phyloP scores from a whole-genome alignment of 495 filamentous ascomycete genomes.

The Lindgomyces ingoldianus region DNA sequence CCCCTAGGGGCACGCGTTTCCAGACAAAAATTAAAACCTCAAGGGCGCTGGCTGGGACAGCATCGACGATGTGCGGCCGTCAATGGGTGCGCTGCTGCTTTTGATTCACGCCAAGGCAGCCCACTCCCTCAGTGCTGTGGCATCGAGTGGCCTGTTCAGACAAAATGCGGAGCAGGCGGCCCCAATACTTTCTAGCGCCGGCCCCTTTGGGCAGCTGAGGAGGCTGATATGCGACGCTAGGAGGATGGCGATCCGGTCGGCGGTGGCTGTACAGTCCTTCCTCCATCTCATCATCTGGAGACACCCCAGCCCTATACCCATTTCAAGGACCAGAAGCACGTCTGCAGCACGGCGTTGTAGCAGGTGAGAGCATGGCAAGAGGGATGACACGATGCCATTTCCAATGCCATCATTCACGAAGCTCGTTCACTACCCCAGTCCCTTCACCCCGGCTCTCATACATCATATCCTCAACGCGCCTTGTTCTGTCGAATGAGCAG shows the following conservation, averaged over 20 bases:
- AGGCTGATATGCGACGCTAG: constrained; percentile 17
- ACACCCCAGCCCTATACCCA: not conserved
- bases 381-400: not conserved
- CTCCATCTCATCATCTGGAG: not conserved
- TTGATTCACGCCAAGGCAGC: not conserved
- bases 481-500: not conserved
- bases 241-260: not conserved
- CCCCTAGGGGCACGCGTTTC: not conserved
- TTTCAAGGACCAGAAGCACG: not conserved
- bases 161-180: constrained; percentile 6
- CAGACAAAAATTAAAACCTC: not conserved
- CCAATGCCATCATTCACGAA: not conserved
- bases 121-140: not conserved
- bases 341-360: not conserved
- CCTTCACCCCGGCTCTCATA: constrained; percentile 1
- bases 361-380: not conserved
- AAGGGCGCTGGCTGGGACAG: not conserved
- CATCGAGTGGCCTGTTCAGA: not conserved
- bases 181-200: constrained; percentile 6
- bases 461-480: not conserved
- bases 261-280: not conserved
- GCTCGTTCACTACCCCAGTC: not conserved
- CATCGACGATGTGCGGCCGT: not conserved
- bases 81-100: not conserved
- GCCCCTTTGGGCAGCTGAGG: not conserved